Conservation (phyloP, 164 flowering plant species). For the Piper longum region DNA sequence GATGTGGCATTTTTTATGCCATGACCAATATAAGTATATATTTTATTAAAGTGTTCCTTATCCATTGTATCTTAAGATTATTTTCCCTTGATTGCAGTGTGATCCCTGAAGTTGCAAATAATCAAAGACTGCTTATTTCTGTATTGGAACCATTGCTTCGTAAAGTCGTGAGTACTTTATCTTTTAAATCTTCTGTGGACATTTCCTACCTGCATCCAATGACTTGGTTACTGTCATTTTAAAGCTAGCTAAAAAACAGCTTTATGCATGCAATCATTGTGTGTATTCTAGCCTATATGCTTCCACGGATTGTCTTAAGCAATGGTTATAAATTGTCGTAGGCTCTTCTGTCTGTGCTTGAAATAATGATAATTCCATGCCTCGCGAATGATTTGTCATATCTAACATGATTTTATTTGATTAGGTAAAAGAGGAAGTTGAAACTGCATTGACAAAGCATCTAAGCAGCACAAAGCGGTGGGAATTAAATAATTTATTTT, state of each 20-base stretch:
- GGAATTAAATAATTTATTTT: constrained; percentile 1
- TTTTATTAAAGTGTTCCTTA: no score
- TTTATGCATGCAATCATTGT: not conserved
- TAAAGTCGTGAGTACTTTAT: constrained; percentile 15
- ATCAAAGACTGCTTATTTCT: constrained; percentile 26
- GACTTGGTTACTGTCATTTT: not conserved
- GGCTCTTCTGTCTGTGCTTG: not conserved
- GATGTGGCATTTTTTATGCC: no score
- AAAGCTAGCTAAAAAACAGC: no score
- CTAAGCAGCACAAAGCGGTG: constrained; percentile 14
- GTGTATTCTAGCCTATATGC: no score
- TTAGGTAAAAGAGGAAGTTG: constrained; percentile 29
- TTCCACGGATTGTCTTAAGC: no score
- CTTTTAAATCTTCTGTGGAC: not conserved
- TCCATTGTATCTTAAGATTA: not conserved
- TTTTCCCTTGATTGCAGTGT: not conserved
- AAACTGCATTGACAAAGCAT: constrained; percentile 18
- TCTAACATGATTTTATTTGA: not conserved
- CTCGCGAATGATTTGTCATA: not conserved
- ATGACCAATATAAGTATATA: no score
- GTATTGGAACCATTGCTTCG: constrained; percentile 42
- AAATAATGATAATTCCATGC: not conserved
- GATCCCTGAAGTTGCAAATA: not conserved
- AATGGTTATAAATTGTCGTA: not conserved
- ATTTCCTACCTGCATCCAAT: not conserved